Base-by-base conservation (phyloP, 805 yeast genomes). In the Candida hungchunana region DNA sequence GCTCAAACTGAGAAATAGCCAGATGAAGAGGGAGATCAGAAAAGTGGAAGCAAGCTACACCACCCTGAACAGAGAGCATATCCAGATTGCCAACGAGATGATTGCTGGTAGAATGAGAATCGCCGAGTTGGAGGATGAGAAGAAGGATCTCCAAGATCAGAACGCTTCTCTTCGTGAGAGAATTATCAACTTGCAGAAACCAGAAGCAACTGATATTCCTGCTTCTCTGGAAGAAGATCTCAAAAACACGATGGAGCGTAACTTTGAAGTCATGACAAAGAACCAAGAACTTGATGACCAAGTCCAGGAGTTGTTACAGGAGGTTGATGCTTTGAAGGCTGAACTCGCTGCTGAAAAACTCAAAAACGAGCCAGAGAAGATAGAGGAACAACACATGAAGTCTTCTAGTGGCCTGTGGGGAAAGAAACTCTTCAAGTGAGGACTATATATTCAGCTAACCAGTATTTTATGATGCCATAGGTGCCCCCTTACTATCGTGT, bases 11-110 rank as follows among this genome's bases (percentile, higher is more conserved):
- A 67, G 77, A 33, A 90, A 90, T 58, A 85, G 86, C 10, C 75
- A 76, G 44, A 64, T 90, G 37, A 73, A 86, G 17, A 73, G 77
- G 45, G 86, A 85, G 45, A 79, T 87, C 34, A 72, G 83, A 51
- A 72, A 77, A 40, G 66, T 88, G 25, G 95, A 87, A 58, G 67
- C 77, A 13, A 73, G 80, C 16, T 79, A 79, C 51, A 75, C 81
- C 4, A 64, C 75, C 2, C 63, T 90, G 40, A 87, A 85, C 54
- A 69, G 75, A 42, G 96, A 89, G 52, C 97, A 93, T 58, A 75
- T 88, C 19, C 82, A 76, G 36, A 75, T 88, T 25, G 95, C 95
- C 4, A 90, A 89, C 60, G 86, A 79, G 46, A 76, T 93, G 79
- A 87, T 90, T 22, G 77, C 76, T 44, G 81, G 84, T 26, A 79